phyloP scores from a whole-genome alignment of 345 rosid genomes.

The Syzygium grande region DNA sequence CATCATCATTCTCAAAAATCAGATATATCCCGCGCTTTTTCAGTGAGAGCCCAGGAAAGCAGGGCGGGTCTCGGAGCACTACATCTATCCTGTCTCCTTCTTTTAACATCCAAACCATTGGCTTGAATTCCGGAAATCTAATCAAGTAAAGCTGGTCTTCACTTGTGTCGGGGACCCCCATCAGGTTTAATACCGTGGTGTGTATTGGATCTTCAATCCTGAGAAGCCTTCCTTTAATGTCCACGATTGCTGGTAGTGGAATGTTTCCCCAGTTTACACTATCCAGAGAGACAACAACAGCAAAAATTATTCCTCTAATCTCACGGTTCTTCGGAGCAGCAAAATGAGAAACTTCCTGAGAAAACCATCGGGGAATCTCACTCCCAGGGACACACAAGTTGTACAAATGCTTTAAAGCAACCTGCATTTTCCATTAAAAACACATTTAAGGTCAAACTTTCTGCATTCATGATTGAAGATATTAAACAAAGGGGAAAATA shows the following conservation, averaged over 20 bases:
- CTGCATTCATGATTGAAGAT: neutral
- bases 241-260: constrained; percentile 20
- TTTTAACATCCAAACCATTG: constrained; percentile 21
- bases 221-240: constrained; percentile 27
- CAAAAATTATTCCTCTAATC: constrained; percentile 35
- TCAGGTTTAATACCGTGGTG: constrained; percentile 14
- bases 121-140: constrained; percentile 22
- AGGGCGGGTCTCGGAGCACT: constrained; percentile 6
- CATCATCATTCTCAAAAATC: constrained; percentile 39
- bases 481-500: neutral
- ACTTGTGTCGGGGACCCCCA: constrained; percentile 39
- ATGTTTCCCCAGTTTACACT: constrained; percentile 17
- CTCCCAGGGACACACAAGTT: constrained; percentile 54
- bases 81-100: constrained; percentile 30
- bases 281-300: constrained; percentile 36
- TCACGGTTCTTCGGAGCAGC: constrained; percentile 25
- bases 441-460: neutral
- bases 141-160: constrained; percentile 45
- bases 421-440: constrained; percentile 12
- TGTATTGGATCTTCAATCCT: neutral
- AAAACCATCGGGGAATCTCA: constrained; percentile 50
- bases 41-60: constrained; percentile 18
- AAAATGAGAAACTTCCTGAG: constrained; percentile 15
- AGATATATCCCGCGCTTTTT: constrained; percentile 36
- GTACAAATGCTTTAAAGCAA: constrained; percentile 23